Percentiles rank a stretch among this genome's conserved stretches.
These are phyloP conservation scores for Trichoderma arundinaceum DNA, from an alignment of 2,329 filamentous ascomycete genomes.

Conservation along the genomic window DNA sequence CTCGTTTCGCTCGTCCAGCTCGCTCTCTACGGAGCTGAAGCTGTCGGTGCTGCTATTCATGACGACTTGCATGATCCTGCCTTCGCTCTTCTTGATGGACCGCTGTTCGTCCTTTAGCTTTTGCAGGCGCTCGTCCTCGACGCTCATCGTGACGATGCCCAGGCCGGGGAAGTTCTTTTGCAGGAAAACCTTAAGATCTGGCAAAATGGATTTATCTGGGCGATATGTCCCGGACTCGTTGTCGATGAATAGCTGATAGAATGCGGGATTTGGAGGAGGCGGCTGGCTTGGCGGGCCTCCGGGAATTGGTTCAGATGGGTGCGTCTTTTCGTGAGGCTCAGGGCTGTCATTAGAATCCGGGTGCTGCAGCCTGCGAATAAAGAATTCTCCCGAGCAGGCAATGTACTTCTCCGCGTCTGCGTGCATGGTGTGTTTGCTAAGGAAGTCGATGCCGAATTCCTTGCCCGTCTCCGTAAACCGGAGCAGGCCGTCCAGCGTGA, in stretches of 20 bases:
- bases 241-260: conserved; percentile 89
- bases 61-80: conserved; percentile 58
- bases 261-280: conserved; percentile 55
- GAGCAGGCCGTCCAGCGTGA: conserved; percentile 84
- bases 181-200: conserved; percentile 72
- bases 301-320: conserved; percentile 56
- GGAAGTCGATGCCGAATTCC: conserved; percentile 90
- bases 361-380: conserved; percentile 71
- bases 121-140: conserved; percentile 75
- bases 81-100: conserved; percentile 71
- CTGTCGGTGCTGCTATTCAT: conserved; percentile 61
- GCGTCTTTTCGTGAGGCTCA: conserved; percentile 53
- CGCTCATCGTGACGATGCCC: conserved; percentile 74
- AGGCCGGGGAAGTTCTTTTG: conserved; percentile 77
- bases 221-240: conserved; percentile 95
- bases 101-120: conserved; percentile 78
- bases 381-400: conserved; percentile 92
- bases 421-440: conserved; percentile 97
- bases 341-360: conserved; percentile 52
- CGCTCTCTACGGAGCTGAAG: conserved; percentile 60
- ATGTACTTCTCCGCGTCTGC: conserved; percentile 90
- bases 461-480: conserved; percentile 96
- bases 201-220: conserved; percentile 78
- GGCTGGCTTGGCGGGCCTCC: conserved; percentile 53
- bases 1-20: conserved; percentile 54